Evolutionary conservation across 2,329 filamentous ascomycete genomes (phyloP), one percentile per base, ranked within the genome.

Genomic region (Penicillium rolfsii): DNA sequence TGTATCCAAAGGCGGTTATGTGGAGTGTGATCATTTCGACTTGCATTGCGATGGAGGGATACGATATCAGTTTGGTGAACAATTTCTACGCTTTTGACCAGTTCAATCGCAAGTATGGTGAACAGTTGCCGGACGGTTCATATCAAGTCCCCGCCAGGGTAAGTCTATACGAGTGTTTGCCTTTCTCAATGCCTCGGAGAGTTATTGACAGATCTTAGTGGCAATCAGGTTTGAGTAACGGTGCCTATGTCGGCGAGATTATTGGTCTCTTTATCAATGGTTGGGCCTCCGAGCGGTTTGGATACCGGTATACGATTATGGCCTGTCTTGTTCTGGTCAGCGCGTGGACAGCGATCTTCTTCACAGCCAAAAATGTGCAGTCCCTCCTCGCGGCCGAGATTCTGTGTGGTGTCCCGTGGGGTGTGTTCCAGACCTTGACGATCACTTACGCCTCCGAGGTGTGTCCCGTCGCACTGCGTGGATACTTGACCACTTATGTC

Each of bases 11-110:
- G 80, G 93, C 93, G 24, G 88, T 96, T 59, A 84, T 81, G 24
- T 97, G 91, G 91, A 91, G 88, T 69, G 71, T 96, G 54, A 81
- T 96, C 61, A 93, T 97, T 76, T 94, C 90, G n/a, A 94, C 91
- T 0, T 93, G 90, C 74, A 95, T 96, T 71, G 87, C 86, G 70
- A 97, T 97, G 93, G 92, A 96, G 76, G 92, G 91, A 36, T 96
- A 93, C 79, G 91, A 96, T 73, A 83, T 95, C 60, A 88, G 86
- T 70, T 81, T 96, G 56, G 86, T 95, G 70, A 91, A 89, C 80
- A 93, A 93, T 77, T 92, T 95, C 72, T 93, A 86, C 79, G 77
- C 70, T 64, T 79, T 79, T 56, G 67, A 70, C 0, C 70, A 74
- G 54, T 80, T 80, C 66, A 78, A 76, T 56, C 64, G 64, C 46